Evolutionary conservation across 768 basidiomycete species (phyloP).

Genomic region (Termitomyces sp.): DNA sequence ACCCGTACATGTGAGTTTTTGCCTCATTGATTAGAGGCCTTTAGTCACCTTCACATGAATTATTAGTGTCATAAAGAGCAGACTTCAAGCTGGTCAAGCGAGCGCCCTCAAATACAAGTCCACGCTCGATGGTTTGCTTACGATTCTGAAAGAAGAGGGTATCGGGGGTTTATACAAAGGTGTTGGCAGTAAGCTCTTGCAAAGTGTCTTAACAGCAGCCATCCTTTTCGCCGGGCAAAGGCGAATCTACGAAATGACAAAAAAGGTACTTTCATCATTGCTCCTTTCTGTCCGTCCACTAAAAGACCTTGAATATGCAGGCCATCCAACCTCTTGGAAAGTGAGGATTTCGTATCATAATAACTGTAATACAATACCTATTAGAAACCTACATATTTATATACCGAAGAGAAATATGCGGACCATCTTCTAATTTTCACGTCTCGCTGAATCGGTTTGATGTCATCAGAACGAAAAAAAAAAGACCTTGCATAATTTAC

Average conservation of each 20-base stretch:
- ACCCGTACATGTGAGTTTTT: conserved; percentile 41
- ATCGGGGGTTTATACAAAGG: conserved; percentile 84
- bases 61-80: conserved; percentile 65
- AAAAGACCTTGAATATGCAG: background rate
- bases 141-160: conserved; percentile 77
- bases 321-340: conserved; percentile 12
- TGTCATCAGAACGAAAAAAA: background rate
- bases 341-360: conserved; percentile 3
- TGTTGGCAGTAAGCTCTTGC: conserved; percentile 80
- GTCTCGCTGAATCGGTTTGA: background rate
- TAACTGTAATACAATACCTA: background rate
- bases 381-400: background rate
- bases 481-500: background rate
- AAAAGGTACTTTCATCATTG: conserved; percentile 29
- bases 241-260: conserved; percentile 72
- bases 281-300: background rate
- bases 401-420: background rate
- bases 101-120: conserved; percentile 70
- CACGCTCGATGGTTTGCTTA: conserved; percentile 68
- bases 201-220: conserved; percentile 90
- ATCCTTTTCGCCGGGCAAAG: conserved; percentile 90
- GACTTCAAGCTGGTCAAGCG: conserved; percentile 71
- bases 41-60: background rate
- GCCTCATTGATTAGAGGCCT: background rate
- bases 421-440: background rate